Base-by-base conservation (phyloP, 2,329 filamentous ascomycete genomes). In the Claviceps purpurea region DNA sequence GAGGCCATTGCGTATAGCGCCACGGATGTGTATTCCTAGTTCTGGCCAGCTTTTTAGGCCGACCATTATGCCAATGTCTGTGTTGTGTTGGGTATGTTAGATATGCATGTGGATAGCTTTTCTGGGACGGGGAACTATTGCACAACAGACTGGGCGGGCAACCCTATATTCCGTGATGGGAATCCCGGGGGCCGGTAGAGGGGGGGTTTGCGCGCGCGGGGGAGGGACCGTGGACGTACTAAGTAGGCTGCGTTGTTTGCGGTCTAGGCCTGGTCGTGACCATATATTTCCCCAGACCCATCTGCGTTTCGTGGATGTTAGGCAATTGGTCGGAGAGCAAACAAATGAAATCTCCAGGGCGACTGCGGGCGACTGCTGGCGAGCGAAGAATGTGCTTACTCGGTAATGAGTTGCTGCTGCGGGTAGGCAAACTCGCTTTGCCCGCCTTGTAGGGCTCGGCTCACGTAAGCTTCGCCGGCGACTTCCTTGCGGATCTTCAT, bases 271-370 rank as follows among this genome's bases (percentile, higher is more conserved):
- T 0, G 79, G 79, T 2, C 81, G 73, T 2, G 75, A 75, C 81
- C 81, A 84, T 20, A 77, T 72, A 52, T 72, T 73, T 16, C 79
- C 79, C 81, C 80, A 84, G 65, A 76, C 76, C 51, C 57, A 59
- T 46, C 49, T 50, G 20, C 14, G 20, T 30, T 30, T 30, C 8
- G 26, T 30, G 26, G 0, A 30, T 30, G 26, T 30, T 30, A 26
- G 1, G 6, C 24, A 26, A 26, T 26, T 26, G 24, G 6, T 2
- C 7, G 2, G 24, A 7, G 24, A 16, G 24, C 43, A 46, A 30
- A 30, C 26, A 30, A 30, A 30, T 30, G 7, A 8, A 30, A 30
- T 2, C 26, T 30, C 26, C 7, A 7, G 26, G 26, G 22, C 22
- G 22, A 22, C 22, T 22, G 22, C 2, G 26, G 26, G 22, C 22